Evolutionary conservation across 495 filamentous ascomycete species (phyloP).

Genomic region (Aspergillus asperescens): DNA sequence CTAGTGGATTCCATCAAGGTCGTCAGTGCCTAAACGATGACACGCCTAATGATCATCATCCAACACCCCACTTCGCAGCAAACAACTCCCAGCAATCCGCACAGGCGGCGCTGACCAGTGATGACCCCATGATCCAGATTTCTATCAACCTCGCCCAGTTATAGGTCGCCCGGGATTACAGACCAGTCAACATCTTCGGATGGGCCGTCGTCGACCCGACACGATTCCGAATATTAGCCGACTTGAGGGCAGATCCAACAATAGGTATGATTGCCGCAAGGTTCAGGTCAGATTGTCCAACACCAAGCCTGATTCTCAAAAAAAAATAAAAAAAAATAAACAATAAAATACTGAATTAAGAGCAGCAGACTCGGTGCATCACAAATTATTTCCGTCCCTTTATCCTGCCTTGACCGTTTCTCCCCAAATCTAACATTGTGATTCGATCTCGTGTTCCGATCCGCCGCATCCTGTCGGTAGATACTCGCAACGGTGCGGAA

Average conservation of each 20-base stretch:
- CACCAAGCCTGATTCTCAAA: neutral
- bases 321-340: neutral
- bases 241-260: neutral
- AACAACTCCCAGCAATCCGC: neutral
- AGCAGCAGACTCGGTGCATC: neutral
- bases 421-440: neutral
- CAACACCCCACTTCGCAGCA: neutral
- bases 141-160: too few species aligned
- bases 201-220: neutral
- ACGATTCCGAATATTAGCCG: neutral
- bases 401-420: neutral
- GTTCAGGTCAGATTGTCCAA: neutral
- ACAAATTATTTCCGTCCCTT: neutral
- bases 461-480: neutral
- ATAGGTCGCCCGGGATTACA: too few species aligned
- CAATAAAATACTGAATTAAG: neutral
- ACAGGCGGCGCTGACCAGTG: neutral
- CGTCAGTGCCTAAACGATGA: neutral
- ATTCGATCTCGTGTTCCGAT: neutral
- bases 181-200: too few species aligned
- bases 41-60: slow-evolving; percentile 4
- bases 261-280: neutral
- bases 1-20: neutral
- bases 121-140: neutral
- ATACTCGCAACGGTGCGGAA: neutral